Evolutionary conservation across 2,329 filamentous ascomycete species (phyloP).

Genomic region (Phyllosticta citrichinensis): DNA sequence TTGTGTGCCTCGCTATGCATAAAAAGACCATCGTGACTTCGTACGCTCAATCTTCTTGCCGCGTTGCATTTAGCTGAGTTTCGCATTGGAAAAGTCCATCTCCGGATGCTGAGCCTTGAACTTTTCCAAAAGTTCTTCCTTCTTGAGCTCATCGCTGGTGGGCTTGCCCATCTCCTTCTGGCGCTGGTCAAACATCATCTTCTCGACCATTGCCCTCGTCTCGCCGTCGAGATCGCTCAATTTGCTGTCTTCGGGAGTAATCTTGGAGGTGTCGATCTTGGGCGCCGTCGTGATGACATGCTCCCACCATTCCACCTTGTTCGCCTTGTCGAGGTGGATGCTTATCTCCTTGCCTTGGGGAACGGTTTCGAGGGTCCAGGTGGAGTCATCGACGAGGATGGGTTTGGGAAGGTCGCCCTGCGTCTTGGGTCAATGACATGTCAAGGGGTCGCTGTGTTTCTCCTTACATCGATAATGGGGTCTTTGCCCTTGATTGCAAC

Average conservation of each 20-base stretch:
- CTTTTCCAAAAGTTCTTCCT: constrained; percentile 78
- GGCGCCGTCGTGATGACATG: constrained; percentile 82
- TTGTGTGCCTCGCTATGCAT: constrained; percentile 9
- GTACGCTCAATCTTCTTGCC: background rate
- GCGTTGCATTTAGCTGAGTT: constrained; percentile 37
- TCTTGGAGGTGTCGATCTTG: constrained; percentile 90
- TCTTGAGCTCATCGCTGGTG: constrained; percentile 90
- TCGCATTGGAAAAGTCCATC: constrained; percentile 59
- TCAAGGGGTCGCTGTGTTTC: background rate
- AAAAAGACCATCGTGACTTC: constrained; percentile 10
- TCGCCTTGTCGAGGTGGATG: constrained; percentile 87
- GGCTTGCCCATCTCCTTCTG: constrained; percentile 90
- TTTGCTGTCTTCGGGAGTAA: constrained; percentile 85
- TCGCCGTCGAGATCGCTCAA: constrained; percentile 88
- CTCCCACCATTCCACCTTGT: constrained; percentile 98
- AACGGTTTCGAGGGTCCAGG: constrained; percentile 77
- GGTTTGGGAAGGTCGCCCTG: constrained; percentile 78
- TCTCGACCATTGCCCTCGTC: constrained; percentile 96
- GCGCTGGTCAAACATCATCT: constrained; percentile 99
- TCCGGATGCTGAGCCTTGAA: constrained; percentile 75
- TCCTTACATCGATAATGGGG: constrained; percentile 65
- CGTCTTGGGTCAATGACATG: constrained; percentile 9
- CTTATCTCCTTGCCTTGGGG: constrained; percentile 61
- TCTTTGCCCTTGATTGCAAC: constrained; percentile 83
- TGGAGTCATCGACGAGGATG: constrained; percentile 75